Conservation (phyloP, 768 basidiomycete species). For the Amanita polypyramis region DNA sequence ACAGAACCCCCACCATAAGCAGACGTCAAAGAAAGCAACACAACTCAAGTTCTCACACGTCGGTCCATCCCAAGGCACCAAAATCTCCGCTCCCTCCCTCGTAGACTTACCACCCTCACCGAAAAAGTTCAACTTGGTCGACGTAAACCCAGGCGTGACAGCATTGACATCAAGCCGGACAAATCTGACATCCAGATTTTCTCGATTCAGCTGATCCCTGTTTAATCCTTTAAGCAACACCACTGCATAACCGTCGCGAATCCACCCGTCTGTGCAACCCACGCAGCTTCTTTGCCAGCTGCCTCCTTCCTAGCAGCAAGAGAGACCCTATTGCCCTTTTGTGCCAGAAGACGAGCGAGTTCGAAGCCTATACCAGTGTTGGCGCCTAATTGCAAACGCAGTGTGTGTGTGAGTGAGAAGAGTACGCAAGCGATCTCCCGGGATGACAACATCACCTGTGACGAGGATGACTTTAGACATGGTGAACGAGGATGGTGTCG, state of each 20-base stretch:
- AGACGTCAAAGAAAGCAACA: not conserved
- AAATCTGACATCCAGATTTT: conserved; percentile 21
- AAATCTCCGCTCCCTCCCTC: conserved; percentile 21
- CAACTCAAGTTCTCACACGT: conserved; percentile 27
- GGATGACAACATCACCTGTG: conserved; percentile 27
- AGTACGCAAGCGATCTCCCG: no score
- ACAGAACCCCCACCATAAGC: not conserved
- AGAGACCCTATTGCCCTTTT: conserved; percentile 33
- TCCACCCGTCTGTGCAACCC: conserved; percentile 11
- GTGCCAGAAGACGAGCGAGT: conserved; percentile 30
- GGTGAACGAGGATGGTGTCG: no score
- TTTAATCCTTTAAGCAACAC: not conserved
- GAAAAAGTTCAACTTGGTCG: conserved; percentile 31
- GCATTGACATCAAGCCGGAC: conserved; percentile 42
- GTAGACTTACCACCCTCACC: conserved; percentile 26
- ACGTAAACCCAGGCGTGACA: conserved; percentile 49
- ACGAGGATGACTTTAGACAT: conserved; percentile 30
- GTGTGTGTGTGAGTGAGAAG: no score
- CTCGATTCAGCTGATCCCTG: conserved; percentile 23
- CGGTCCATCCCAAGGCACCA: conserved; percentile 31
- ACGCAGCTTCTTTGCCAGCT: conserved; percentile 31
- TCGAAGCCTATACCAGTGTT: conserved; percentile 38
- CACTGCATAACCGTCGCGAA: not conserved
- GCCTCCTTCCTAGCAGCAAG: conserved; percentile 29
- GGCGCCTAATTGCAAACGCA: no score